phyloP scores from a whole-genome alignment of 2,329 filamentous ascomycete species.

The Ustulina deusta region DNA sequence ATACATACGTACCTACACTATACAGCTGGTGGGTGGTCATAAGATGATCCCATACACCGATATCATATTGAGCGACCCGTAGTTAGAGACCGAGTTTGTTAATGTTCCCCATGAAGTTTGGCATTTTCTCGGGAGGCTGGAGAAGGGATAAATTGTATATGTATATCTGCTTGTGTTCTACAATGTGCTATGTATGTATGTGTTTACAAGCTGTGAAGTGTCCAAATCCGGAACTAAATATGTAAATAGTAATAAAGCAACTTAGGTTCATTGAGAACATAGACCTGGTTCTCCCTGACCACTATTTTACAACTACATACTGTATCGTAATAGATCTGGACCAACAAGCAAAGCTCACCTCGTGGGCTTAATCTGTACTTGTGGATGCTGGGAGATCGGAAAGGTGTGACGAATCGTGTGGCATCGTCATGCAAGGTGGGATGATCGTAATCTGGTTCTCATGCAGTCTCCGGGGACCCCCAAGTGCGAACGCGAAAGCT shows the following conservation, averaged over 20 bases:
- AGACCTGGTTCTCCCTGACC: too few relatives aligned
- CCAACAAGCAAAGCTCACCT: not conserved
- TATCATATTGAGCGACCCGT: not conserved
- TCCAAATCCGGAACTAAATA: too few relatives aligned
- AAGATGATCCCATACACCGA: not conserved
- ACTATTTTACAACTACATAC: too few relatives aligned
- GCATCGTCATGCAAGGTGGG: constrained; percentile 27
- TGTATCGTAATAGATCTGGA: too few relatives aligned
- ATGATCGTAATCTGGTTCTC: constrained; percentile 27
- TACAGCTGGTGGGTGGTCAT: not conserved
- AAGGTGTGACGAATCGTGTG: not conserved
- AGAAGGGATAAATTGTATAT: not conserved
- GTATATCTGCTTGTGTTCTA: not conserved
- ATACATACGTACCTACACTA: not conserved
- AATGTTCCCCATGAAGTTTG: not conserved
- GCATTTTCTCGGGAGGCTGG: not conserved
- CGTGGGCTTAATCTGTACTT: not conserved
- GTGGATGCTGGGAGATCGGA: not conserved
- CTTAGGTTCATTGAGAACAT: not conserved
- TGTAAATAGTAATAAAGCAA: too few relatives aligned
- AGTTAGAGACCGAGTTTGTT: not conserved
- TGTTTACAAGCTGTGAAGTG: too few relatives aligned
- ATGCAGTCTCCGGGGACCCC: not conserved
- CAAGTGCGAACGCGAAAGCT: constrained; percentile 16
- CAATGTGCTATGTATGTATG: not conserved